Percentiles rank a stretch among this genome's conserved stretches.
Evolutionary conservation across 768 basidiomycete genomes (phyloP).

Genomic region (Boletus coccyginus): DNA sequence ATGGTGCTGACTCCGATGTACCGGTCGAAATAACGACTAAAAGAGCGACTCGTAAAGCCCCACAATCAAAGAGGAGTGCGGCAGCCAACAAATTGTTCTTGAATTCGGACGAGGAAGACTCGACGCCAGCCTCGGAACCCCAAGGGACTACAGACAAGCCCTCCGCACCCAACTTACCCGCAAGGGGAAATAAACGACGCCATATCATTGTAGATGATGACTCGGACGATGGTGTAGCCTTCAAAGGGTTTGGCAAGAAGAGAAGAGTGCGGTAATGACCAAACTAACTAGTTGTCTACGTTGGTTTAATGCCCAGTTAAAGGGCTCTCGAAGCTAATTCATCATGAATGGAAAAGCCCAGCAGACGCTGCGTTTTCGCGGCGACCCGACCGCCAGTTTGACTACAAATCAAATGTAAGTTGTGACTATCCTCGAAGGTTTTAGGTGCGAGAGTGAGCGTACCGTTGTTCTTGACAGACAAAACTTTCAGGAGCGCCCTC

Average conservation of each 20-base stretch:
- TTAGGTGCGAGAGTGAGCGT: slow-evolving; percentile 17
- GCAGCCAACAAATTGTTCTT: slow-evolving; percentile 47
- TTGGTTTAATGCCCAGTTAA: not conserved
- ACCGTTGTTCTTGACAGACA: slow-evolving; percentile 96
- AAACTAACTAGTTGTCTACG: slow-evolving; percentile 4
- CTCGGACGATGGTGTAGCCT: slow-evolving; percentile 69
- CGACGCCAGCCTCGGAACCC: not conserved
- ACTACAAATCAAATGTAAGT: slow-evolving; percentile 34
- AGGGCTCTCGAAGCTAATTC: slow-evolving; percentile 43
- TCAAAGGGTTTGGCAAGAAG: slow-evolving; percentile 56
- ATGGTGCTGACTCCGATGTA: slow-evolving; percentile 32
- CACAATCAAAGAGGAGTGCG: slow-evolving; percentile 26
- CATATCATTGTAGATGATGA: slow-evolving; percentile 57
- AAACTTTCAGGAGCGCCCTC: slow-evolving; percentile 96
- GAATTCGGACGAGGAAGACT: slow-evolving; percentile 45
- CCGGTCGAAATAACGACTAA: slow-evolving; percentile 14
- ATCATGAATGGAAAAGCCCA: slow-evolving; percentile 81
- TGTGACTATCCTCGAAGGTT: not conserved
- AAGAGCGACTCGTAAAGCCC: slow-evolving; percentile 21
- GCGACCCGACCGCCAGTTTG: slow-evolving; percentile 89
- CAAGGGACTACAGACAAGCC: slow-evolving; percentile 1
- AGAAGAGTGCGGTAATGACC: slow-evolving; percentile 8
- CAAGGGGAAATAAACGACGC: slow-evolving; percentile 22
- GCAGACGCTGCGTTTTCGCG: slow-evolving; percentile 80
- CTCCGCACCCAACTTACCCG: not conserved